These are phyloP conservation scores for Botrytis galanthina DNA, from an alignment of 2,329 filamentous ascomycete genomes.

Conservation along the genomic window DNA sequence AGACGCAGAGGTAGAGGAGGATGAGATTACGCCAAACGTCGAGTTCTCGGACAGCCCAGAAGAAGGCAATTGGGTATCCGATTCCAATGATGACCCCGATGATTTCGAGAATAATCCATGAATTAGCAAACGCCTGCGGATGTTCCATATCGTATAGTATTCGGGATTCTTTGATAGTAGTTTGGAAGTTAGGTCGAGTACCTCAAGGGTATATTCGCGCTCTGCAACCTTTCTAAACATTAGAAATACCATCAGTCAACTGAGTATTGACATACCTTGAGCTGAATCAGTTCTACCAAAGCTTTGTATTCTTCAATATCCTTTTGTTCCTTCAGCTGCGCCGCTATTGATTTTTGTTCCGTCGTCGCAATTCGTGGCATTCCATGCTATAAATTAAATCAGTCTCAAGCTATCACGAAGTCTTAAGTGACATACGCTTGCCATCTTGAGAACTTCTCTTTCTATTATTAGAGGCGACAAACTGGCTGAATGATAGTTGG, in stretches of 20 bases:
- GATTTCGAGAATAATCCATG: constrained; percentile 55
- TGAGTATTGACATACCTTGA: constrained; percentile 51
- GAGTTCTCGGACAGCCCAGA: constrained; percentile 54
- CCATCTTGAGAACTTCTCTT: constrained; percentile 33
- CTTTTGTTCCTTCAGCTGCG: constrained; percentile 67
- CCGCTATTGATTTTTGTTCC: constrained; percentile 63
- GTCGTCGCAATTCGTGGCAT: constrained; percentile 65
- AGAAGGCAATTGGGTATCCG: constrained; percentile 53
- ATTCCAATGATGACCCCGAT: constrained; percentile 51
- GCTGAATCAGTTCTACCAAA: constrained; percentile 65
- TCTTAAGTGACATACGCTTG: constrained; percentile 38
- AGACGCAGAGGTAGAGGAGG: constrained; percentile 55
- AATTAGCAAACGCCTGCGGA: constrained; percentile 69
- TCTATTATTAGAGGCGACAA: background rate
- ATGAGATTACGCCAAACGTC: constrained; percentile 63
- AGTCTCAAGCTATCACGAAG: constrained; percentile 25
- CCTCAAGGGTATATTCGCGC: constrained; percentile 45
- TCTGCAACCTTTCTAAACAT: constrained; percentile 32
- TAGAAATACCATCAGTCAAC: constrained; percentile 24
- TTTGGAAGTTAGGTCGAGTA: constrained; percentile 67
- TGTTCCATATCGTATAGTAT: constrained; percentile 90
- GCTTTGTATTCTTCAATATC: constrained; percentile 74
- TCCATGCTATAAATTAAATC: constrained; percentile 65
- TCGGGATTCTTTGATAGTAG: constrained; percentile 77
- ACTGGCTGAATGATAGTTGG: background rate